These are phyloP conservation scores for Gentiana straminea DNA, from an alignment of 257 asterid genomes.

Conservation along the genomic window DNA sequence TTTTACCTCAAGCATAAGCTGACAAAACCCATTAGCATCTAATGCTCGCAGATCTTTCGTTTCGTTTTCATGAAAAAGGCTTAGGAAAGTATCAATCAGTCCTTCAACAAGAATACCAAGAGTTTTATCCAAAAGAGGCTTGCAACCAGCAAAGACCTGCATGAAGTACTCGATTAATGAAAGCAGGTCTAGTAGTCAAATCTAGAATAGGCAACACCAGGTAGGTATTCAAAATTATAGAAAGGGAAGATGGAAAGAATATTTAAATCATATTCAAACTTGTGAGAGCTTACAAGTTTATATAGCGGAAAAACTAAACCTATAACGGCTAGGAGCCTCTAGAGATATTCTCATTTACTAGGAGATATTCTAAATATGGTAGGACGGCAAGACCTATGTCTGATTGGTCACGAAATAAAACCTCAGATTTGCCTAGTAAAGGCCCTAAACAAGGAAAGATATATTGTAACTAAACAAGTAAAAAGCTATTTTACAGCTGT, in stretches of 20 bases:
- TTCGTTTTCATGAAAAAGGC: constrained; percentile 67
- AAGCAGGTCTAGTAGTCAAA: not conserved
- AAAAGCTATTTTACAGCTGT: no score
- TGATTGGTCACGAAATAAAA: no score
- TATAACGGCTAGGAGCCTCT: no score
- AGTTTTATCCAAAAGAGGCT: constrained; percentile 82
- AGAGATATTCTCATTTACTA: no score
- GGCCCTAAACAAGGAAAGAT: no score
- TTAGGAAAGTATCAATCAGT: constrained; percentile 74
- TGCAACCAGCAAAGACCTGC: constrained; percentile 93
- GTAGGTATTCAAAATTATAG: not conserved
- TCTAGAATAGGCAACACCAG: constrained; percentile 1
- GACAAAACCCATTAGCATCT: constrained; percentile 91
- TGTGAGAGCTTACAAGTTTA: no score
- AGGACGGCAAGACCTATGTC: no score
- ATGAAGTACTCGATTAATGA: constrained; percentile 14
- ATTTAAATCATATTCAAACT: no score
- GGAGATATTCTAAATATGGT: no score
- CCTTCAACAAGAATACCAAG: constrained; percentile 98
- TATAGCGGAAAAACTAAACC: no score
- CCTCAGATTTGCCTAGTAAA: no score
- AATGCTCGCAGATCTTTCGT: constrained; percentile 54
- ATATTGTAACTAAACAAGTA: no score
- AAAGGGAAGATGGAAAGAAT: not conserved
- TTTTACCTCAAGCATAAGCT: constrained; percentile 92